Base-by-base conservation (phyloP, 2,329 filamentous ascomycete genomes). In the Xylogone sp. region DNA sequence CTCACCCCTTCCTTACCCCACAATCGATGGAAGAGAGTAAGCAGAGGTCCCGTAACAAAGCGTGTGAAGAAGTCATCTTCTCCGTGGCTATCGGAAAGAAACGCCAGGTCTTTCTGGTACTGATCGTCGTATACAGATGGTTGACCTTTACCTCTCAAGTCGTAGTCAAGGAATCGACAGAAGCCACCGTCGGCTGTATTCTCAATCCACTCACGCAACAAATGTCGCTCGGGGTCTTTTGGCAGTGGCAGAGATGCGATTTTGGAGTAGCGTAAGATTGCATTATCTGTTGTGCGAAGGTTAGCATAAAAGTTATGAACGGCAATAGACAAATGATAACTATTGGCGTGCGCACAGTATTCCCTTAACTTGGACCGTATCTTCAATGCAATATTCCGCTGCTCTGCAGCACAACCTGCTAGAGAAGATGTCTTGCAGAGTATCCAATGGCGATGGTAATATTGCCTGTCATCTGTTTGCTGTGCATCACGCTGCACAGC, bases 281-380 rank as follows among this genome's bases (percentile, higher is more conserved):
- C 20, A 10, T 21, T 10, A 19, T 45, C 43, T 45, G n/a, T n/a
- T n/a, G n/a, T n/a, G n/a, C n/a, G n/a, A n/a, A n/a, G n/a, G n/a
- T n/a, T n/a, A n/a, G n/a, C n/a, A n/a, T n/a, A n/a, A n/a, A n/a
- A n/a, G n/a, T n/a, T n/a, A n/a, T n/a, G n/a, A n/a, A n/a, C n/a
- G n/a, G n/a, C n/a, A n/a, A 27, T 45, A 16, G 43, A 10, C 4
- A 22, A 6, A 16, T 13, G 22, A 22, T 6, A 18, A 13, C 8
- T 16, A 18, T 7, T 39, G 29, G 34, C 13, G 16, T 18, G n/a
- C 43, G 27, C n/a, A 56, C 54, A 56, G 24, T 54, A 56, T 45
- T 56, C 54, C 39, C 46, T 21, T 1, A 56, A 20, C 29, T 56
- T 56, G 16, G 21, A 18, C 10, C 54, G 34, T 10, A 56, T 56